Evolutionary conservation across 2,329 filamentous ascomycete genomes (phyloP).

Genomic region (Leptographium wingfieldii): DNA sequence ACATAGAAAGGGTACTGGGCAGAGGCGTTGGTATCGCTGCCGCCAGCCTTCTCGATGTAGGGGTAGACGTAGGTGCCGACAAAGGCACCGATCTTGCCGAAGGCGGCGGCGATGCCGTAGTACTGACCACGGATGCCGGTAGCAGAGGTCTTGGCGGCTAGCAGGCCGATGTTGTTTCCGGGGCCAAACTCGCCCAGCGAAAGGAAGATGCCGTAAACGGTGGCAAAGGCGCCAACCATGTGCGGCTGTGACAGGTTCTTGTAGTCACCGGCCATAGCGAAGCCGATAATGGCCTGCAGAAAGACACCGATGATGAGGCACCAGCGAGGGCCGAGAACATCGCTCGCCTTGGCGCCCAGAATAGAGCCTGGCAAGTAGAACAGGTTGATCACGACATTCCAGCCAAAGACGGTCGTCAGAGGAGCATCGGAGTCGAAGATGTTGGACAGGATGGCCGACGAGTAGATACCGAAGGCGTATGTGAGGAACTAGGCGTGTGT

Average conservation of each 20-base stretch:
- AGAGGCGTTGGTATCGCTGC: conserved; percentile 36
- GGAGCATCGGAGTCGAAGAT: conserved; percentile 46
- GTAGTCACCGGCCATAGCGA: conserved; percentile 80
- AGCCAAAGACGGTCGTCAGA: conserved; percentile 70
- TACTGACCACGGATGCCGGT: conserved; percentile 76
- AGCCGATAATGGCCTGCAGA: conserved; percentile 66
- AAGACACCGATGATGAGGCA: conserved; percentile 59
- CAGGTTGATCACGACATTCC: conserved; percentile 77
- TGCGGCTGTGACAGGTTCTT: conserved; percentile 48
- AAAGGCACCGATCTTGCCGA: conserved; percentile 72
- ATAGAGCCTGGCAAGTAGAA: conserved; percentile 82
- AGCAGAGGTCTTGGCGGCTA: conserved; percentile 78
- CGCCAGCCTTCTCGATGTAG: conserved; percentile 52
- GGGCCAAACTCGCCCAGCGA: conserved; percentile 71
- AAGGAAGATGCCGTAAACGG: conserved; percentile 69
- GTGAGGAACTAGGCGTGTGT: conserved; percentile 43
- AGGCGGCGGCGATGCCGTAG: conserved; percentile 58
- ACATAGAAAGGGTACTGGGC: conserved; percentile 89
- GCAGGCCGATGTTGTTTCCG: conserved; percentile 80
- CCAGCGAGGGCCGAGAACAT: conserved; percentile 66
- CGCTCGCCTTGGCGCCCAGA: conserved; percentile 62
- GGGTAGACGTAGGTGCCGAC: conserved; percentile 76
- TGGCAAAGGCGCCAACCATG: conserved; percentile 63
- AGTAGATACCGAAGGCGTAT: conserved; percentile 81
- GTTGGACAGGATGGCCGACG: conserved; percentile 56